phyloP scores from a whole-genome alignment of 108 stramenopile species.

The Chaetoceros tenuissimus region DNA sequence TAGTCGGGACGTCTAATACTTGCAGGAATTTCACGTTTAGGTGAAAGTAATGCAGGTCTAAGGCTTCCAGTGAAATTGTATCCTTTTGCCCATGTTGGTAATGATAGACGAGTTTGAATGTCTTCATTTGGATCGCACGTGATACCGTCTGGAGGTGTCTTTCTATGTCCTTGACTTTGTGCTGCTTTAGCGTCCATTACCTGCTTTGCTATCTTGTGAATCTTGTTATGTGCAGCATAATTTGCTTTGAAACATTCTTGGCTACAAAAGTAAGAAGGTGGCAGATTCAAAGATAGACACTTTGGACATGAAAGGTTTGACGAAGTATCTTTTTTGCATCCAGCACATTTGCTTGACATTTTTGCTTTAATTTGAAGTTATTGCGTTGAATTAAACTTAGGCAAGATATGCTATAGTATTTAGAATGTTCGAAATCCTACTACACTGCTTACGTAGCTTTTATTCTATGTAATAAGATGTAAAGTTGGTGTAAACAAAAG shows the following conservation, averaged over 20 bases:
- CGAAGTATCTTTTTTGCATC: slow-evolving; percentile 47
- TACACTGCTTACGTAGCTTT: no score
- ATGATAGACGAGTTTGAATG: slow-evolving; percentile 28
- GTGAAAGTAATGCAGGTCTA: slow-evolving; percentile 59
- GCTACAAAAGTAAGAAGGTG: slow-evolving; percentile 71
- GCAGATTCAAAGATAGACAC: slow-evolving; percentile 72
- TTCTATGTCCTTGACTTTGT: slow-evolving; percentile 3
- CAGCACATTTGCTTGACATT: slow-evolving; percentile 8
- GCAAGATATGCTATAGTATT: no score
- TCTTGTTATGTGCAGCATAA: slow-evolving; percentile 68
- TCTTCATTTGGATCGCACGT: slow-evolving; percentile 50
- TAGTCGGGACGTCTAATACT: slow-evolving; percentile 75
- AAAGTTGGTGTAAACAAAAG: no score
- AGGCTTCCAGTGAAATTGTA: slow-evolving; percentile 63
- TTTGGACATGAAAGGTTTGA: slow-evolving; percentile 84
- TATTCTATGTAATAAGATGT: no score
- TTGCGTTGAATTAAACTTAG: no score
- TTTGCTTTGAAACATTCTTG: slow-evolving; percentile 84
- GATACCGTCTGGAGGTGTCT: slow-evolving; percentile 44
- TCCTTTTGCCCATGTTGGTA: slow-evolving; percentile 57
- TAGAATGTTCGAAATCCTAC: no score
- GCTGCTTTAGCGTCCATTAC: slow-evolving; percentile 33
- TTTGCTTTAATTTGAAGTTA: not conserved
- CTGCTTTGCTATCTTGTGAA: slow-evolving; percentile 68
- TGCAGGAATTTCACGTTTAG: slow-evolving; percentile 50